Conservation (phyloP, 768 basidiomycete genomes). For the Pleurotus cornucopiae region DNA sequence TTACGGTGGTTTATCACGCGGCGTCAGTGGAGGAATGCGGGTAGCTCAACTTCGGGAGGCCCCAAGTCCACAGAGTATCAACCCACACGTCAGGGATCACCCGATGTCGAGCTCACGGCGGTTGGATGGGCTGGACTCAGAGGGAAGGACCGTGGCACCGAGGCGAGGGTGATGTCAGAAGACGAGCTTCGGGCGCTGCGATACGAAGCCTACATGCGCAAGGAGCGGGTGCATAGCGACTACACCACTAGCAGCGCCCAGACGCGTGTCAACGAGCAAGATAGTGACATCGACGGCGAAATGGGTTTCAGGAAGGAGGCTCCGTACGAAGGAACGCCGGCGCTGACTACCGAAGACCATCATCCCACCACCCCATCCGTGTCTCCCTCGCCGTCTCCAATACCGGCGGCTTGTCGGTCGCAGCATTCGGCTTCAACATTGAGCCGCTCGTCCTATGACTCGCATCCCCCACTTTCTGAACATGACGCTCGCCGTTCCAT, state of each 20-base stretch:
- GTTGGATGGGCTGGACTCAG: neutral
- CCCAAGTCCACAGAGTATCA: conserved; percentile 23
- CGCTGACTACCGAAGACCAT: conserved; percentile 10
- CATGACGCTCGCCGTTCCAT: conserved; percentile 16
- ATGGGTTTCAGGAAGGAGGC: conserved; percentile 2
- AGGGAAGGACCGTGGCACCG: conserved; percentile 17
- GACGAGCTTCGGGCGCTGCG: conserved; percentile 36
- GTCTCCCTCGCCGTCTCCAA: neutral
- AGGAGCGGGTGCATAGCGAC: conserved; percentile 26
- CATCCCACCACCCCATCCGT: conserved; percentile 13
- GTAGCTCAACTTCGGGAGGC: conserved; percentile 11
- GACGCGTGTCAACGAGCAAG: conserved; percentile 16
- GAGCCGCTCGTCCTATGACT: conserved; percentile 10
- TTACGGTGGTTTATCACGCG: conserved; percentile 47
- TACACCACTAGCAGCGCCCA: conserved; percentile 27
- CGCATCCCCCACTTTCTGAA: conserved; percentile 27
- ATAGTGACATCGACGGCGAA: neutral
- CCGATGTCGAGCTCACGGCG: neutral
- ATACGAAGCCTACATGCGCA: conserved; percentile 33
- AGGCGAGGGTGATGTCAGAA: conserved; percentile 22
- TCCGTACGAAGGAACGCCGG: neutral
- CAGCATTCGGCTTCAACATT: neutral
- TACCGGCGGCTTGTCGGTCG: neutral
- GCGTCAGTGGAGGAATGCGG: conserved; percentile 25
- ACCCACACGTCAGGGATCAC: conserved; percentile 26